These are phyloP conservation scores for Aphanomyces invadans DNA, from an alignment of 352 stramenopile species.

Conservation along the genomic window DNA sequence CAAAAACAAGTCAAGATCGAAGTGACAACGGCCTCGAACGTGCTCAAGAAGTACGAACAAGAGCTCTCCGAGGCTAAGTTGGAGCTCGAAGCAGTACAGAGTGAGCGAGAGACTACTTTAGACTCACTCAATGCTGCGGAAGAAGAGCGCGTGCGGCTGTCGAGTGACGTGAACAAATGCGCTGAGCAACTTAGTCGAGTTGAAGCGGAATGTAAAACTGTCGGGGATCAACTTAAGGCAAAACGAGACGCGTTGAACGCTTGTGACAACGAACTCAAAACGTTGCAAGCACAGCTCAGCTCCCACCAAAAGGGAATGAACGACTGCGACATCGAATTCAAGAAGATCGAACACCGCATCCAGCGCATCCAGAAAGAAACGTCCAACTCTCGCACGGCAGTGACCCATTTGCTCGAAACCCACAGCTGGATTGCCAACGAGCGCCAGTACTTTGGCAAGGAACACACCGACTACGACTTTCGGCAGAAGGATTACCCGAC, in stretches of 20 bases:
- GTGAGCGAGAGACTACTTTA: constrained; percentile 37
- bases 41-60: constrained; percentile 58
- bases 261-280: constrained; percentile 88
- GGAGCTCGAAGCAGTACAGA: constrained; percentile 45
- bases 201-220: constrained; percentile 51
- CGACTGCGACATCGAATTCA: constrained; percentile 88
- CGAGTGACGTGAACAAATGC: background rate
- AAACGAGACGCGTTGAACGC: constrained; percentile 59
- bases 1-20: constrained; percentile 73
- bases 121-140: constrained; percentile 18
- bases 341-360: constrained; percentile 93
- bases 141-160: constrained; percentile 19
- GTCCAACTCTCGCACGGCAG: constrained; percentile 80
- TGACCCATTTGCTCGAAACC: constrained; percentile 89
- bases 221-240: constrained; percentile 59
- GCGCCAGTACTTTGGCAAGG: constrained; percentile 95
- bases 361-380: constrained; percentile 89
- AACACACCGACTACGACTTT: constrained; percentile 98
- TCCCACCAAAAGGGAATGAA: constrained; percentile 79
- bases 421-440: constrained; percentile 97
- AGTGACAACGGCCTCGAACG: constrained; percentile 45
- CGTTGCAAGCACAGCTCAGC: constrained; percentile 75
- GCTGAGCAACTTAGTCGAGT: constrained; percentile 28
- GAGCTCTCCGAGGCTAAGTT: constrained; percentile 63
- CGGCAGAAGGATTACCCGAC: constrained; percentile 74